Conservation (phyloP, 495 filamentous ascomycete species). For the Jackrogersella minutella region DNA sequence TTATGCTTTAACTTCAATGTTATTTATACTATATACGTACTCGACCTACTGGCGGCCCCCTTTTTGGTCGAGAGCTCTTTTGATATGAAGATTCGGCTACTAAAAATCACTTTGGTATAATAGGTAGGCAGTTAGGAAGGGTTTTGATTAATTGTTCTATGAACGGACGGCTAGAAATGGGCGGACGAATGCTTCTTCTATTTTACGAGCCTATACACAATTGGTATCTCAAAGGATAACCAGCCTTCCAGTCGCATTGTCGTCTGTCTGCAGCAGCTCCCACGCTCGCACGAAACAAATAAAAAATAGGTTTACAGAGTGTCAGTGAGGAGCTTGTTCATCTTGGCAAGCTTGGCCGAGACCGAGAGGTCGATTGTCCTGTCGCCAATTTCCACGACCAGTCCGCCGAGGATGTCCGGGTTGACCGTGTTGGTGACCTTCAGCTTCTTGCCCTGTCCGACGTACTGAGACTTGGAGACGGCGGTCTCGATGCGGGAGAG, state of each 20-base stretch:
- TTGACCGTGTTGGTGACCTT: constrained; percentile 95
- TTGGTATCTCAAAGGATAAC: constrained; percentile 35
- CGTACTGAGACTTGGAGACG: constrained; percentile 85
- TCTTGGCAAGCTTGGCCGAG: constrained; percentile 90
- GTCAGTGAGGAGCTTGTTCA: constrained; percentile 99
- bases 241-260: constrained; percentile 41
- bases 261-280: constrained; percentile 32
- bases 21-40: not conserved
- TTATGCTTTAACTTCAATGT: too few relatives aligned
- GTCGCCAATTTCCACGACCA: constrained; percentile 96
- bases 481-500: constrained; percentile 84
- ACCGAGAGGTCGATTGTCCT: constrained; percentile 98
- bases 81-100: too few relatives aligned
- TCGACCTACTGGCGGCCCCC: not conserved
- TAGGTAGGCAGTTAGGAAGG: not conserved
- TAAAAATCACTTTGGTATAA: too few relatives aligned
- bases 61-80: not conserved
- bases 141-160: constrained; percentile 37
- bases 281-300: constrained; percentile 41
- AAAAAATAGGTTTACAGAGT: constrained; percentile 73
- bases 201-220: constrained; percentile 47
- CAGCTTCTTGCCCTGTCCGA: constrained; percentile 93
- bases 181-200: constrained; percentile 46
- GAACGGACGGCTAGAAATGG: constrained; percentile 26
- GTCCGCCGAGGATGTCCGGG: constrained; percentile 90